These are phyloP conservation scores for Gymnopus androsaceus DNA, from an alignment of 1,284 basidiomycete species.

Conservation along the genomic window DNA sequence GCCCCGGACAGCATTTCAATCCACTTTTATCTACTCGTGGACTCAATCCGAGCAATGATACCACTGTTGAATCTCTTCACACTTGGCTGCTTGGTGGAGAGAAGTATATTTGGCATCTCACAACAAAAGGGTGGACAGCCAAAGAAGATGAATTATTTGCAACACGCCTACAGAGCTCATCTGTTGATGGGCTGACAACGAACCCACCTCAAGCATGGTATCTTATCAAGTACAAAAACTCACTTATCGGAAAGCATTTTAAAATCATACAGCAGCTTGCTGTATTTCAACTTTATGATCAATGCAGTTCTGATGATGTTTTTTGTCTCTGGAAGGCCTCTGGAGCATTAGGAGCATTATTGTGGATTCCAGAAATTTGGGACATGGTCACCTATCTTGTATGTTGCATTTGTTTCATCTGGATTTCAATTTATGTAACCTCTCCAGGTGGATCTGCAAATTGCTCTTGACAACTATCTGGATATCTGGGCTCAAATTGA, in stretches of 20 bases:
- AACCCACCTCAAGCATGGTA: constrained; percentile 26
- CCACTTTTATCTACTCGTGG: constrained; percentile 21
- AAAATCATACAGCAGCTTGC: constrained; percentile 28
- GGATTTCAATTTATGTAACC: too few relatives aligned
- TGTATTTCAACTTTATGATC: constrained; percentile 23
- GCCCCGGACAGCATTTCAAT: neutral
- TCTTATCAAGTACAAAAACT: constrained; percentile 26
- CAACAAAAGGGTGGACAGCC: constrained; percentile 8
- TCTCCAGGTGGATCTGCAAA: too few relatives aligned
- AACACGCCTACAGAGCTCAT: constrained; percentile 18
- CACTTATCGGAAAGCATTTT: constrained; percentile 32
- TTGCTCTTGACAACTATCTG: too few relatives aligned
- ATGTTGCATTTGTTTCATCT: too few relatives aligned
- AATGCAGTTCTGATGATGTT: constrained; percentile 17
- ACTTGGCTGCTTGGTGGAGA: constrained; percentile 35
- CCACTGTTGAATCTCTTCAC: constrained; percentile 39
- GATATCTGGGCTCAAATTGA: too few relatives aligned
- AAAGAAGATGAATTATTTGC: neutral
- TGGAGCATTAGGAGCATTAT: constrained; percentile 18
- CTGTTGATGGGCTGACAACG: constrained; percentile 22
- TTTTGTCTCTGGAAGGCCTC: constrained; percentile 22
- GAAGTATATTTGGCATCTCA: constrained; percentile 36
- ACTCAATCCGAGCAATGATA: constrained; percentile 33
- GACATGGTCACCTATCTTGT: constrained; percentile 20
- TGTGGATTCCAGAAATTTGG: constrained; percentile 28